A percentile compares a stretch with the other conserved stretches of the same genome.
These are phyloP conservation scores for Podospora pseudoanserina DNA, from an alignment of 495 filamentous ascomycete species.

Conservation along the genomic window DNA sequence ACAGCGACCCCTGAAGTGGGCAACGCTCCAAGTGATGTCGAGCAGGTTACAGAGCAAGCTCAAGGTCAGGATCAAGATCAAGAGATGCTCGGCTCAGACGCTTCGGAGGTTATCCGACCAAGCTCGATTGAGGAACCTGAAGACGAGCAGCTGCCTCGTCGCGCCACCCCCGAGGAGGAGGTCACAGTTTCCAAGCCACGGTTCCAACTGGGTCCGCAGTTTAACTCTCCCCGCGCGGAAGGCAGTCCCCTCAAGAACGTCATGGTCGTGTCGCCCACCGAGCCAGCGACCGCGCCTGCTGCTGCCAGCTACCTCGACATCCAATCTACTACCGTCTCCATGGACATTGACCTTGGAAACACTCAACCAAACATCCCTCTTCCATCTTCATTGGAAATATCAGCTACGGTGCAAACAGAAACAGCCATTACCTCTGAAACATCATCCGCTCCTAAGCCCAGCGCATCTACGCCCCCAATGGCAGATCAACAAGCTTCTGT, in stretches of 20 bases:
- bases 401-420: background rate
- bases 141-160: slow-evolving; percentile 11
- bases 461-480: background rate
- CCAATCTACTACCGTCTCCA: slow-evolving; percentile 8
- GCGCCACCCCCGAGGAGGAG: slow-evolving; percentile 20
- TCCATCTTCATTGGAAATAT: background rate
- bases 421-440: background rate
- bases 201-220: slow-evolving; percentile 19
- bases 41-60: background rate
- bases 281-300: slow-evolving; percentile 14
- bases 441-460: background rate
- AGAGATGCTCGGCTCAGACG: slow-evolving; percentile 30
- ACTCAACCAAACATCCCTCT: background rate
- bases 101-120: slow-evolving; percentile 22
- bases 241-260: slow-evolving; percentile 49
- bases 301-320: slow-evolving; percentile 19
- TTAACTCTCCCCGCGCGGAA: slow-evolving; percentile 32
- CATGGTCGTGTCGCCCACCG: slow-evolving; percentile 36
- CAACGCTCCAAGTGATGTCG: slow-evolving; percentile 19
- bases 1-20: slow-evolving; percentile 32
- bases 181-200: slow-evolving; percentile 27
- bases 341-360: slow-evolving; percentile 10
- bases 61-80: slow-evolving; percentile 22
- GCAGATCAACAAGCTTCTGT: background rate
- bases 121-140: slow-evolving; percentile 31